Percentiles rank a stretch among this genome's conserved stretches.
Evolutionary conservation across 1,139 yeast genomes (phyloP).

Genomic region (Taphrina flavorubra): DNA sequence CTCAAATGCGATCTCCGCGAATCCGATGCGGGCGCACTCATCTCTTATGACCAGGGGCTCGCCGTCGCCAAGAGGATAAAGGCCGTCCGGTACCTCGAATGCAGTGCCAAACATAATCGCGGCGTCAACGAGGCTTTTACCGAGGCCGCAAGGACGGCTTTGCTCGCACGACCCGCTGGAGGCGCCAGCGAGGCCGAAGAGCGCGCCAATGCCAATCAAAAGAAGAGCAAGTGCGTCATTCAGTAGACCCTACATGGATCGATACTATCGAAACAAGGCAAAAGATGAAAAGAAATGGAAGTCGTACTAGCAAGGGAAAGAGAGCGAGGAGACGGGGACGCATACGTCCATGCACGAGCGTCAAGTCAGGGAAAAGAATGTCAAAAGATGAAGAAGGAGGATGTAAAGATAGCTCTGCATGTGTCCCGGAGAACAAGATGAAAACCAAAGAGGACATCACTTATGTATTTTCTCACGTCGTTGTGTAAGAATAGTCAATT

Average conservation of each 20-base stretch:
- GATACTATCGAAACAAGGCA: too few relatives aligned
- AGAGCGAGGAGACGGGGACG: not conserved
- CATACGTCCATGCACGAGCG: not conserved
- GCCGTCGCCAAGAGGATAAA: constrained; percentile 78
- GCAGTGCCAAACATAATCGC: constrained; percentile 90
- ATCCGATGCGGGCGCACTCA: constrained; percentile 53
- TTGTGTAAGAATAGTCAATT: not conserved
- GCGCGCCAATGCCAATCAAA: constrained; percentile 8
- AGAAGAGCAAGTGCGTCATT: constrained; percentile 29
- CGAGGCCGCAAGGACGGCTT: constrained; percentile 95
- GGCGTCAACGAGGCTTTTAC: constrained; percentile 98
- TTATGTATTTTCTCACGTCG: too few relatives aligned
- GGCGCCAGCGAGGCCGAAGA: constrained; percentile 60
- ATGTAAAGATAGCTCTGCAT: constrained; percentile 13
- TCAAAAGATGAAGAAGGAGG: not conserved
- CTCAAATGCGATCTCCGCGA: constrained; percentile 89
- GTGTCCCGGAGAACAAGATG: not conserved
- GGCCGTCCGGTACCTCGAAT: constrained; percentile 59
- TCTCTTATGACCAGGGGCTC: constrained; percentile 81
- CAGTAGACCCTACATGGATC: not conserved
- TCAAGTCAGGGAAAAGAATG: not conserved
- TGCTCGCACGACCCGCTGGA: constrained; percentile 86
- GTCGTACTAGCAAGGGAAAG: not conserved
- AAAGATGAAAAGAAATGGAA: not conserved
- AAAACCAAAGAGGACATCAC: not conserved